Evolutionary conservation across 2,329 filamentous ascomycete species (phyloP).

Genomic region (Fusarium tjaetaba): DNA sequence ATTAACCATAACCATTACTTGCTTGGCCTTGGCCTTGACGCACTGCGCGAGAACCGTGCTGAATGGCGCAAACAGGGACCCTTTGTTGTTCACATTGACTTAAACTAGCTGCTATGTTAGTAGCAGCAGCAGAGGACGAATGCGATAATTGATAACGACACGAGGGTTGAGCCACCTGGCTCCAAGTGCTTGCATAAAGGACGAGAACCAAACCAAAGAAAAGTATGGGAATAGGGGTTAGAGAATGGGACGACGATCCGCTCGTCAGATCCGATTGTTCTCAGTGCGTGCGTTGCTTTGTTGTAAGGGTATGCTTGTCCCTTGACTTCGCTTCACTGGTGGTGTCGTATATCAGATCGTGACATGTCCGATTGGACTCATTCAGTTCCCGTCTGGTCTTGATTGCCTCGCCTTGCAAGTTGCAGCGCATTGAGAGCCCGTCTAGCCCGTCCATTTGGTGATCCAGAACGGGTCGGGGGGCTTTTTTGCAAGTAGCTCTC

Average conservation of each 20-base stretch:
- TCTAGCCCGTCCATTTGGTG: slow-evolving; percentile 17
- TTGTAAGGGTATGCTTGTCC: slow-evolving; percentile 27
- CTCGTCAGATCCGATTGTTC: slow-evolving; percentile 21
- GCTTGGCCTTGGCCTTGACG: background rate
- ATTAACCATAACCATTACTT: background rate
- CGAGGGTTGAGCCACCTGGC: slow-evolving; percentile 14
- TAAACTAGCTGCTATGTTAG: background rate
- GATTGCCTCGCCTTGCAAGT: slow-evolving; percentile 5
- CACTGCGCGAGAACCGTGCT: slow-evolving; percentile 9
- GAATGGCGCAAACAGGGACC: slow-evolving; percentile 2
- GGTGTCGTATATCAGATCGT: slow-evolving; percentile 7
- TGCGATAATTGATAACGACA: slow-evolving; percentile 19
- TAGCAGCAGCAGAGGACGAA: background rate
- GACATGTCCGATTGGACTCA: slow-evolving; percentile 9
- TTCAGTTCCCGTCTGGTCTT: slow-evolving; percentile 4
- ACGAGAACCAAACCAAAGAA: background rate
- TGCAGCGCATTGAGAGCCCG: slow-evolving; percentile 9
- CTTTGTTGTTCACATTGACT: slow-evolving; percentile 10
- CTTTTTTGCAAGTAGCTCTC: slow-evolving; percentile 6
- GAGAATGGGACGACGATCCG: slow-evolving; percentile 12
- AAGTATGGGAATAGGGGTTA: slow-evolving; percentile 15
- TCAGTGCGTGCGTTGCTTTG: slow-evolving; percentile 24
- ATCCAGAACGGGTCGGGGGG: slow-evolving; percentile 8
- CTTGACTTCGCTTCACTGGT: slow-evolving; percentile 2
- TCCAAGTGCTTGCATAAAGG: slow-evolving; percentile 11